Evolutionary conservation across 2,329 filamentous ascomycete species (phyloP).

Genomic region (Pyricularia grisea): DNA sequence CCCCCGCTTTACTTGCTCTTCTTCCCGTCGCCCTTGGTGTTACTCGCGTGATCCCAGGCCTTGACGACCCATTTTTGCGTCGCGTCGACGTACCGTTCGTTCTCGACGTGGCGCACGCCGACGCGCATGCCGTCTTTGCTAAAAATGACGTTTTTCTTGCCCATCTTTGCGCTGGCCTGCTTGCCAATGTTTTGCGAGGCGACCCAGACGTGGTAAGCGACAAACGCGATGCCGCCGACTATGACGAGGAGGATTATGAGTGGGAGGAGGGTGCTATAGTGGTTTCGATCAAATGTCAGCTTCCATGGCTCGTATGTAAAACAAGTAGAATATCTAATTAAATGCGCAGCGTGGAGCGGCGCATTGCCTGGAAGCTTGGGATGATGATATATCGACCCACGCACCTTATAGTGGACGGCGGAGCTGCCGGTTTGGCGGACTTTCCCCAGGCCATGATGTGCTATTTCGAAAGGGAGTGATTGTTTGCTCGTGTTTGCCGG

Average conservation of each 20-base stretch:
- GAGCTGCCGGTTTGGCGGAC: conserved; percentile 15
- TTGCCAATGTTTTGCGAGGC: conserved; percentile 56
- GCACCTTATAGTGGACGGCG: conserved; percentile 21
- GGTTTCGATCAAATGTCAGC: background rate
- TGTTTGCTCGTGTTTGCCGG: background rate
- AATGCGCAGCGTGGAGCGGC: background rate
- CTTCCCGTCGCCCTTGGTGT: conserved; percentile 18
- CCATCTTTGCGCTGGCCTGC: conserved; percentile 59
- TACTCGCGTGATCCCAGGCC: conserved; percentile 46
- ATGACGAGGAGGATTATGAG: conserved; percentile 54
- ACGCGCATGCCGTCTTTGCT: conserved; percentile 67
- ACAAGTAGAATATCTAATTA: too few species aligned
- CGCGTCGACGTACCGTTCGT: conserved; percentile 63
- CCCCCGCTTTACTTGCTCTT: conserved; percentile 12
- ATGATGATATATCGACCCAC: background rate
- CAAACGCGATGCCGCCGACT: conserved; percentile 47
- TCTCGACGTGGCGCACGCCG: conserved; percentile 57
- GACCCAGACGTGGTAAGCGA: conserved; percentile 65
- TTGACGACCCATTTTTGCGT: conserved; percentile 62
- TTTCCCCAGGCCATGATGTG: conserved; percentile 24
- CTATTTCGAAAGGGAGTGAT: background rate
- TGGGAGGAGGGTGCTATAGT: conserved; percentile 50
- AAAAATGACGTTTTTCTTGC: conserved; percentile 66
- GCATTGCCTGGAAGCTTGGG: background rate
- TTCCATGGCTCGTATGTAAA: background rate